These are phyloP conservation scores for Rhytidiadelphus loreus DNA, from an alignment of 225 moss, liverwort and hornwort species.

Conservation along the genomic window DNA sequence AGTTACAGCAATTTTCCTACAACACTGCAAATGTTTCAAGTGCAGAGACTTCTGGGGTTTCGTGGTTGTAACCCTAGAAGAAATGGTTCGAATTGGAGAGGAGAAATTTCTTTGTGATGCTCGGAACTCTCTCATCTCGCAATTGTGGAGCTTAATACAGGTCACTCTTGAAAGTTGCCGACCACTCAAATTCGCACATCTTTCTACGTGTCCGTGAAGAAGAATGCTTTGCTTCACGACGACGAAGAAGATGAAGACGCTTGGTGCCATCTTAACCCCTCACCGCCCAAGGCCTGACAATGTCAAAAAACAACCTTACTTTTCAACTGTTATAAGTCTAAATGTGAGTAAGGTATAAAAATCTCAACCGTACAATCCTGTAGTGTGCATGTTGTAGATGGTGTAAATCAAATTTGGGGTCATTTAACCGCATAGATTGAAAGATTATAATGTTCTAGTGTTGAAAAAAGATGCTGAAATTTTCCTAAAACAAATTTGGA, in stretches of 20 bases:
- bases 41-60: neutral
- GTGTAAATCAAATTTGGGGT: no score
- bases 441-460: no score
- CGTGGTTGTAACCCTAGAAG: neutral
- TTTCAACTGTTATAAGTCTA: no score
- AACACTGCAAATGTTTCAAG: neutral
- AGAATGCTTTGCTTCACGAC: neutral
- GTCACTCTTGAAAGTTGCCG: neutral
- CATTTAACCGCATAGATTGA: no score
- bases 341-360: no score
- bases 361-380: no score
- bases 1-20: neutral
- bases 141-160: neutral
- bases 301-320: no score
- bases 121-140: neutral
- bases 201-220: neutral
- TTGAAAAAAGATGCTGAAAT: no score
- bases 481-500: no score
- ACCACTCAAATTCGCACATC: neutral
- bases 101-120: neutral
- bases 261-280: neutral
- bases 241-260: neutral
- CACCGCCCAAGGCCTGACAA: no score
- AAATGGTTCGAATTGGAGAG: neutral
- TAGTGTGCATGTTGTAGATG: no score